These are phyloP conservation scores for Thielaviopsis musarum DNA, from an alignment of 2,329 filamentous ascomycete genomes.

Conservation along the genomic window DNA sequence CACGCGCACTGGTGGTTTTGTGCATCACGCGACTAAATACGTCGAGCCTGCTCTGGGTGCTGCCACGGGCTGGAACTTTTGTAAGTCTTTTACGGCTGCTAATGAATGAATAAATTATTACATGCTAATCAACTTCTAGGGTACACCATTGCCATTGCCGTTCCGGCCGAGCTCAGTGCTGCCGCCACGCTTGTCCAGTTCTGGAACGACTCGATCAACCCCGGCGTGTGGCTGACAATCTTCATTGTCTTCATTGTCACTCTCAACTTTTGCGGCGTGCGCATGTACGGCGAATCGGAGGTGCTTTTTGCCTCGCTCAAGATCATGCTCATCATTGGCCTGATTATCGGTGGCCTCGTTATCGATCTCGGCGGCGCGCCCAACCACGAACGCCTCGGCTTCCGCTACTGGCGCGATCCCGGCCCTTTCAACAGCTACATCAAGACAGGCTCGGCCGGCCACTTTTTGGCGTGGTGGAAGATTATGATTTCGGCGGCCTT, in stretches of 20 bases:
- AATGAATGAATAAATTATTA: neutral
- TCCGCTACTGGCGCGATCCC: constrained; percentile 27
- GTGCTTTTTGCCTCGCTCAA: constrained; percentile 31
- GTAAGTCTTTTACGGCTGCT: neutral
- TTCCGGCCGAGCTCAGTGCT: constrained; percentile 24
- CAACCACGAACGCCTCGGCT: constrained; percentile 22
- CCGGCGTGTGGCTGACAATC: constrained; percentile 23
- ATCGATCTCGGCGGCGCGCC: constrained; percentile 25
- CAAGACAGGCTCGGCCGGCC: constrained; percentile 19
- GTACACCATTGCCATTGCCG: constrained; percentile 25
- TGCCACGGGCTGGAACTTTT: constrained; percentile 10
- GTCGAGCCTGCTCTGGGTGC: constrained; percentile 19
- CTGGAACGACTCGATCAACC: constrained; percentile 21
- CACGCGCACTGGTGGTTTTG: constrained; percentile 18
- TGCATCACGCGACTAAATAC: constrained; percentile 18
- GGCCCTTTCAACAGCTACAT: constrained; percentile 25
- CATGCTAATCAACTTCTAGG: constrained; percentile 22
- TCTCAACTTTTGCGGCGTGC: constrained; percentile 23
- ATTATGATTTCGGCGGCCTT: constrained; percentile 24
- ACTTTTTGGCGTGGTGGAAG: constrained; percentile 25
- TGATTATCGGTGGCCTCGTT: constrained; percentile 23
- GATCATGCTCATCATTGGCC: constrained; percentile 25
- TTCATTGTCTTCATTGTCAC: constrained; percentile 21
- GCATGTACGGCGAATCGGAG: constrained; percentile 29
- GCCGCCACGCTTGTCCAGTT: constrained; percentile 23